Conservation (phyloP, 2,329 filamentous ascomycete genomes). For the Fusarium sp. region DNA sequence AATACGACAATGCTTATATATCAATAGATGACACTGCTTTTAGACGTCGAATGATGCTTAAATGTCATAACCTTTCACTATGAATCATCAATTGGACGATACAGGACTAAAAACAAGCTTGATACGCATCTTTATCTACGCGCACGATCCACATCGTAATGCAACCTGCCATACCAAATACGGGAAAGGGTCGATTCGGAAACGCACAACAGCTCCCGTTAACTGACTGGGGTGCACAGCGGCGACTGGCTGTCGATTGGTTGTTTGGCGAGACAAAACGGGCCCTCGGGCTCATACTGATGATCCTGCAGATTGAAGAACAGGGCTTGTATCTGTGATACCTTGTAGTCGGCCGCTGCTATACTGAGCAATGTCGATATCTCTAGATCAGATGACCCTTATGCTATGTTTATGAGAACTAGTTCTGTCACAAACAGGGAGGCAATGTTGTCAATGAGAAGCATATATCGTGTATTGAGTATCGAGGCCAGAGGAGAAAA, state of each 20-base stretch:
- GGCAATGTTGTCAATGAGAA: accelerated
- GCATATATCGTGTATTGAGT: too few relatives aligned
- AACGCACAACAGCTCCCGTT: background rate
- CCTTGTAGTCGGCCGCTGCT: background rate
- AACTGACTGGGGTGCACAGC: background rate
- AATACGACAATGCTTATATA: too few relatives aligned
- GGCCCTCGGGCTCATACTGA: background rate
- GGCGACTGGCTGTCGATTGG: background rate
- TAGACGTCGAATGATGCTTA: background rate
- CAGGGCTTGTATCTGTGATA: background rate
- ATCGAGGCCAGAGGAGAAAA: background rate
- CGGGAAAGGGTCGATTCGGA: background rate
- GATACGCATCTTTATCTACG: background rate
- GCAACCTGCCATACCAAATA: background rate
- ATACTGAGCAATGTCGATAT: background rate
- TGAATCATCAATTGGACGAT: too few relatives aligned
- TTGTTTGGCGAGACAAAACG: background rate
- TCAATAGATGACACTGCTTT: background rate
- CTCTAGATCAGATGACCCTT: background rate
- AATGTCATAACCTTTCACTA: background rate
- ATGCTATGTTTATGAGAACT: background rate
- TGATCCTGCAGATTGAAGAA: background rate
- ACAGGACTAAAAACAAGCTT: background rate
- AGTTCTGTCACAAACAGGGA: accelerated
- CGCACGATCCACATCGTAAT: background rate